Base-by-base conservation (phyloP, 495 filamentous ascomycete species). In the Parachaetomium inaequale region DNA sequence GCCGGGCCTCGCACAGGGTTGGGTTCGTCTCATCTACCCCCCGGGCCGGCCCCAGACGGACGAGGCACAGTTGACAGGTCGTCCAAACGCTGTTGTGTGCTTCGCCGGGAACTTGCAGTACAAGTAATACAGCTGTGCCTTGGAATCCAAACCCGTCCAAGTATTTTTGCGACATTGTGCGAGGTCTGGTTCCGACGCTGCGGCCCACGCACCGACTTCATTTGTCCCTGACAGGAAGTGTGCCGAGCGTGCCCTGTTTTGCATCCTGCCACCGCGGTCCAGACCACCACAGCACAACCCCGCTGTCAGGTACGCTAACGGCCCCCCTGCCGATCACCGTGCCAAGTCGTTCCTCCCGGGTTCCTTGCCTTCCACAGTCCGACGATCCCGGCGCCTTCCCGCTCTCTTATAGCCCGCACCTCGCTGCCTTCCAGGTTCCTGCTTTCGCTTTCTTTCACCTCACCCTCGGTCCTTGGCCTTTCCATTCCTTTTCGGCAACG, bases 391-490 rank as follows among this genome's bases (percentile, higher is more conserved):
- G 43, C 23, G 5, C 23, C 17, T 32, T 43, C 26, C 26, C 15
- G 7, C 38, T 3, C 29, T 49, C 17, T 58, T 49, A 17, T 38
- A 31, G 28, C 0, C 59, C 40, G 6, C 34, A 0, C 43, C 53
- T 25, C 31, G 17, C 36, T 25, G 31, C 40, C 19, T 43, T 17
- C 40, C 40, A 17, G 34, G 15, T 28, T 15, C n/a, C 47, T 60
- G 7, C 29, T 28, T 23, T 25, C 7, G n/a, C 15, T 64, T 36
- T 32, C 42, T 61, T 66, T 42, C 46, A 63, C 63, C 64, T 62
- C 63, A 63, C 42, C 66, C 63, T 57, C 61, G 55, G 66, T 72
- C 50, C 19, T 59, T 53, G 64, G 65, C 59, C 50, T 45, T 70
- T 67, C 40, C 65, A 36, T 70, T 70, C 67, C 59, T 63, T 64